phyloP scores from a whole-genome alignment of 139 green algal genomes.

The Picochlorum sp. region DNA sequence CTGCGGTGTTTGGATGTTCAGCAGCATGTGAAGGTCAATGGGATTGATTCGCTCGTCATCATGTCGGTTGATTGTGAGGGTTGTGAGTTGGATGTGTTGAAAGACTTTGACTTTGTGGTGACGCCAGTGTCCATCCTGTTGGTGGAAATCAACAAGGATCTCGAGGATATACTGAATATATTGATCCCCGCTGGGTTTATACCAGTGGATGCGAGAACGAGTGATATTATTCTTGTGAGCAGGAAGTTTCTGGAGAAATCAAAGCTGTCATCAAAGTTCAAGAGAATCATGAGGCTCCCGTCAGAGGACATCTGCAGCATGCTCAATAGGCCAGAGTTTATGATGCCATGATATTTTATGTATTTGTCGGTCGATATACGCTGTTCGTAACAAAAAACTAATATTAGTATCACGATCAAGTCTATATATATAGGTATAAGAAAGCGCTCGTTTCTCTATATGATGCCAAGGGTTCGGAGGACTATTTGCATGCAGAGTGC shows the following conservation, averaged over 20 bases:
- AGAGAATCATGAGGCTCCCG: too few relatives aligned
- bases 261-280: neutral
- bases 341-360: too few relatives aligned
- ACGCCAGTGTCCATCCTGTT: neutral
- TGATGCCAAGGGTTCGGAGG: neutral
- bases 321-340: too few relatives aligned
- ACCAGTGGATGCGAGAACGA: neutral
- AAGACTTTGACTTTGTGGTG: neutral
- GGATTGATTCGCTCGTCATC: neutral
- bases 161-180: conserved; percentile 1
- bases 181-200: neutral
- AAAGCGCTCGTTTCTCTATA: neutral
- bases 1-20: neutral
- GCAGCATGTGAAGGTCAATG: neutral
- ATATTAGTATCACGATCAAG: too few relatives aligned
- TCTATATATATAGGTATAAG: too few relatives aligned
- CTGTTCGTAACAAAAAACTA: too few relatives aligned
- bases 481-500: neutral
- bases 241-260: neutral
- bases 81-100: neutral
- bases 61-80: conserved; percentile 1
- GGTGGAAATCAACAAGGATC: neutral
- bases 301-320: too few relatives aligned
- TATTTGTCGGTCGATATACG: too few relatives aligned
- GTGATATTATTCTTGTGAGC: conserved; percentile 5